These are phyloP conservation scores for Geosiphon pyriformis DNA, from an alignment of 192 early-diverging fungal genomes.

Conservation along the genomic window DNA sequence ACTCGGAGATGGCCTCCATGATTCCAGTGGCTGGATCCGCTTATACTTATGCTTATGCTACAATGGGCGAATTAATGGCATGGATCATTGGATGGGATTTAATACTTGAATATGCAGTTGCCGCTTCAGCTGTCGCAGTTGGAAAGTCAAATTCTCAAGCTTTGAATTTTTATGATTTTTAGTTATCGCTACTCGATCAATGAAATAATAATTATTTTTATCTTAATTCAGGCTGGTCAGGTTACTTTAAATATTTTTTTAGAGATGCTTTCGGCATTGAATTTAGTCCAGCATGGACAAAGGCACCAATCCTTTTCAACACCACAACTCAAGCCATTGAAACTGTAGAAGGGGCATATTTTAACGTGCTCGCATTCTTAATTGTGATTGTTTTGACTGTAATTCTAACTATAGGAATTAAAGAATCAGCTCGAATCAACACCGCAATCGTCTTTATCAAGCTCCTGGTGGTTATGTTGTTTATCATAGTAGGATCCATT, in stretches of 20 bases:
- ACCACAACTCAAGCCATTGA: slow-evolving; percentile 34
- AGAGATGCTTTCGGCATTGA: slow-evolving; percentile 51
- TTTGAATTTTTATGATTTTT: too few relatives aligned
- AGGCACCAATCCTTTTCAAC: slow-evolving; percentile 68
- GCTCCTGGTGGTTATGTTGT: slow-evolving; percentile 63
- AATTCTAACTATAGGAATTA: slow-evolving; percentile 68
- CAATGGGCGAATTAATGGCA: slow-evolving; percentile 79
- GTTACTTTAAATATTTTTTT: slow-evolving; percentile 70
- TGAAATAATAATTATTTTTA: slow-evolving; percentile 7
- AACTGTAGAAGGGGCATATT: slow-evolving; percentile 40
- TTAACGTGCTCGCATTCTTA: slow-evolving; percentile 72
- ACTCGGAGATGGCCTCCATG: slow-evolving; percentile 84
- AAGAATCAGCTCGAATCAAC: slow-evolving; percentile 70
- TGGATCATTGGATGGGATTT: slow-evolving; percentile 94
- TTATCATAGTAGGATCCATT: slow-evolving; percentile 71
- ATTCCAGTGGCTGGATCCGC: slow-evolving; percentile 83
- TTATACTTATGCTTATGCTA: slow-evolving; percentile 82
- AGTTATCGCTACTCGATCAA: neutral
- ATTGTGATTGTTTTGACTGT: slow-evolving; percentile 59
- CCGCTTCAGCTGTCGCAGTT: slow-evolving; percentile 73
- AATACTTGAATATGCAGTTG: slow-evolving; percentile 82
- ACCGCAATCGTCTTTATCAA: slow-evolving; percentile 67
- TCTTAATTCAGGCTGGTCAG: slow-evolving; percentile 67
- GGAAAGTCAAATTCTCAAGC: neutral
- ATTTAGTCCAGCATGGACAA: slow-evolving; percentile 52